Evolutionary conservation across 257 asterid species (phyloP), one percentile per base, ranked within the genome.

Genomic region (Ophiorrhiza pumila): DNA sequence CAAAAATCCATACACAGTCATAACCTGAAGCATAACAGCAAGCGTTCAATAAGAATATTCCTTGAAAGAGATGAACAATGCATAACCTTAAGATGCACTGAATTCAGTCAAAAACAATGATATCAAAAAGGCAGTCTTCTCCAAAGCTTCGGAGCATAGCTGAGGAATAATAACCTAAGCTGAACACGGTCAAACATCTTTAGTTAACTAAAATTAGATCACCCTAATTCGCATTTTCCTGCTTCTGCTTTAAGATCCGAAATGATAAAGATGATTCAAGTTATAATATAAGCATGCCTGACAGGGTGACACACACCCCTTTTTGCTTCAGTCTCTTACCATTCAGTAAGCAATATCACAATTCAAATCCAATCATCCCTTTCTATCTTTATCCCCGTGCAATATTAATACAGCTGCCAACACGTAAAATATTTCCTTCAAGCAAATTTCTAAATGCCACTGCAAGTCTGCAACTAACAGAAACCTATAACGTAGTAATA

Each of bases 1-100:
- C 75, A 80, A 64, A 65, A 74, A 80, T 86, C 92, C 98, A 91
- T 94, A 9, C 12, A 13, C 55, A 43, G 60, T 31, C 18, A 62
- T 41, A 65, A 45, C 42, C 75, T 63, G 70, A 61, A 39, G 29
- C 25, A 75, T 53, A 12, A 62, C 13, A 7, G 27, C 23, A 50
- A 37, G 25, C 20, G 45, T 29, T 27, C 32, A 41, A 27, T 39
- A 76, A 68, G 57, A 60, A 42, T 32, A 35, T 41, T 27, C 25
- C n/a, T 41, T 58, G 10, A 14, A 23, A 23, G 57, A 22, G n/a
- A 57, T 39, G 17, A 32, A 67, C n/a, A 20, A 55, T 8, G 3
- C 12, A 59, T 37, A 23, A 34, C 32, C 42, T 20, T n/a, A 37
- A 9, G 15, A 5, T 27, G 27, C 34, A 42, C 10, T 25, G 45